Conservation (phyloP, 805 yeast genomes). For the Candida loeiensis region DNA sequence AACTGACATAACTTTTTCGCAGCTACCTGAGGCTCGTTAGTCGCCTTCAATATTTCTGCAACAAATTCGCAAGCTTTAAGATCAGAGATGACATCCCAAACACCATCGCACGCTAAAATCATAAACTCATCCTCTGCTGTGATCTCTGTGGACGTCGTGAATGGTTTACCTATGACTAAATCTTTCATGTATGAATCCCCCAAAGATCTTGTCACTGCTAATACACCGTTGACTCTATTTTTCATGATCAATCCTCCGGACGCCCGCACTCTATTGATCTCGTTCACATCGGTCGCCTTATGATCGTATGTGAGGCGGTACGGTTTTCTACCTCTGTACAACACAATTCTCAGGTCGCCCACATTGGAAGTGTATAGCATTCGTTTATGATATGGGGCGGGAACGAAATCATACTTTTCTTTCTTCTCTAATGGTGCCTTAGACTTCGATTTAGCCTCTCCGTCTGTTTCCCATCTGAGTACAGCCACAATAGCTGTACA, state of each 20-base stretch:
- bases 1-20: constrained; percentile 62
- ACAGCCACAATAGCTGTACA: constrained; percentile 95
- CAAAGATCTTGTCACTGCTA: constrained; percentile 89
- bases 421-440: constrained; percentile 12
- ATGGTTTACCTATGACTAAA: constrained; percentile 85
- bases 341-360: constrained; percentile 85
- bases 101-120: constrained; percentile 92
- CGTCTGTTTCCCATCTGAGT: constrained; percentile 68
- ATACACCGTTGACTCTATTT: constrained; percentile 90
- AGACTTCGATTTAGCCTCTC: constrained; percentile 1
- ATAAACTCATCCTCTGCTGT: constrained; percentile 66
- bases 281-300: constrained; percentile 80
- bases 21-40: constrained; percentile 57
- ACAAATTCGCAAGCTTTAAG: constrained; percentile 77
- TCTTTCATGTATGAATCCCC: constrained; percentile 94
- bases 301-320: constrained; percentile 87
- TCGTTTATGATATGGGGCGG: constrained; percentile 52
- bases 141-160: constrained; percentile 82
- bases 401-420: constrained; percentile 45
- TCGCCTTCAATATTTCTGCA: constrained; percentile 36
- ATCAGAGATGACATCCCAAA: constrained; percentile 93
- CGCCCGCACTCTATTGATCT: constrained; percentile 67
- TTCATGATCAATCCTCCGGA: constrained; percentile 87
- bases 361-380: constrained; percentile 92
- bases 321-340: constrained; percentile 72